phyloP scores from a whole-genome alignment of 176 grass and related monocot genomes.

The barley (Hordeum vulgare) region DNA sequence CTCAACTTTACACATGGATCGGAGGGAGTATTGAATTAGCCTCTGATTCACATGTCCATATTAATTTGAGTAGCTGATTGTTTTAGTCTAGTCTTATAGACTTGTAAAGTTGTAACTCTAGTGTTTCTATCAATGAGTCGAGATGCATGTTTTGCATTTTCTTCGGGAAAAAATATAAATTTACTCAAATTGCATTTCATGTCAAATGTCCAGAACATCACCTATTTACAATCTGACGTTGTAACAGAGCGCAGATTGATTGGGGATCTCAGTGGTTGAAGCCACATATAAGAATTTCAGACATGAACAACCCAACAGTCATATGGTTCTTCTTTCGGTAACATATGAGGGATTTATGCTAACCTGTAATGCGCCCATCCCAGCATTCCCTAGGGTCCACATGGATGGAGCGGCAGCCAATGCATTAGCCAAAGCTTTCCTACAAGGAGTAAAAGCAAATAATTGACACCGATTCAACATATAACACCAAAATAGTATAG shows the following conservation, averaged over 20 bases:
- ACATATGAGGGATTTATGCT: constrained; percentile 6
- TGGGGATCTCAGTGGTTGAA: not conserved
- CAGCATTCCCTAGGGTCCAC: constrained; percentile 94
- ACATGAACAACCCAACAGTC: not conserved
- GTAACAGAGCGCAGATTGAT: not conserved
- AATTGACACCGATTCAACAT: constrained; percentile 2
- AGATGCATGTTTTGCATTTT: not conserved
- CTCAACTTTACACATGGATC: too few species aligned
- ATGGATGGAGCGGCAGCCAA: constrained; percentile 93
- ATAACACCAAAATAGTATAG: not conserved
- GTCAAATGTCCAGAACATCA: not conserved
- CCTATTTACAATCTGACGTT: not conserved
- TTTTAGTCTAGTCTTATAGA: not conserved
- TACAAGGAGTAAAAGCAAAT: constrained; percentile 35
- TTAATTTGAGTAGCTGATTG: too few species aligned
- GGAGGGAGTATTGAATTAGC: too few species aligned
- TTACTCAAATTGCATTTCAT: not conserved
- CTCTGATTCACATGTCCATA: too few species aligned
- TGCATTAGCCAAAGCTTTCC: constrained; percentile 98
- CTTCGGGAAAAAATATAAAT: not conserved
- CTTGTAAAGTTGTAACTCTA: not conserved
- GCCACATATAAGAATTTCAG: not conserved
- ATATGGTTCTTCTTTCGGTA: not conserved
- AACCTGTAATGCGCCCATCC: constrained; percentile 96
- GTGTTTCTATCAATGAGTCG: not conserved